Base-by-base conservation (phyloP, 768 basidiomycete genomes). In the Gelatoporia subvermispora region DNA sequence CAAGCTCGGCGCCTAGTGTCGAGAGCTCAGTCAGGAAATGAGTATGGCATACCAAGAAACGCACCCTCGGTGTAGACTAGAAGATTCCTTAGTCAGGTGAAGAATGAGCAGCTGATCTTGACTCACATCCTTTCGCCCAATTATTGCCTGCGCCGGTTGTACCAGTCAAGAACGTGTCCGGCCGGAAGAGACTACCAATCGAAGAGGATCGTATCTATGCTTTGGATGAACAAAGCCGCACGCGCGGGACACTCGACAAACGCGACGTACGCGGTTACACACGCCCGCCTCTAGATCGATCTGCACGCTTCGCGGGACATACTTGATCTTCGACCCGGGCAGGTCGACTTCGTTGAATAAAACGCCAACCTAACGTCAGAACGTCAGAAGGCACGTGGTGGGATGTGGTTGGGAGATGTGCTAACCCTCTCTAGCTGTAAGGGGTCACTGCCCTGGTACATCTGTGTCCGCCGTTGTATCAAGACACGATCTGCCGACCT, bases 111-210 rank as follows among this genome's bases (percentile, higher is more conserved):
- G 25, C 22, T 34, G 24, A 9, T 51, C n/a, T 35, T 44, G 45
- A 68, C 85, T 69, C 58, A 89, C 88, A 89, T 76, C 89, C 91
- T 70, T 96, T 95, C 15, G 92, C 93, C 88, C 91, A 96, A 54
- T 94, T 95, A 60, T 97, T 96, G 16, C 93, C 93, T 1, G 93
- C 84, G 43, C 81, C 77, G 49, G 71, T 69, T 38, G 76, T 66
- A 5, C 81, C 76, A 34, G 79, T 77, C 41, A 93, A 63, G 62
- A 78, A 95, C 2, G 90, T 95, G 62, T 93, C 92, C 2, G 94
- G 94, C 42, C 84, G 79, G 70, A 93, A 96, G 5, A 98, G 73
- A 8, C 62, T 57, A 2, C 93, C 93, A 35, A 88, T 68, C 2
- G 76, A 67, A 10, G 91, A 88, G 22, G 81, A 74, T 41, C 81